Evolutionary conservation across 2,329 filamentous ascomycete genomes (phyloP).

Genomic region (Fusarium pseudocircinatum): DNA sequence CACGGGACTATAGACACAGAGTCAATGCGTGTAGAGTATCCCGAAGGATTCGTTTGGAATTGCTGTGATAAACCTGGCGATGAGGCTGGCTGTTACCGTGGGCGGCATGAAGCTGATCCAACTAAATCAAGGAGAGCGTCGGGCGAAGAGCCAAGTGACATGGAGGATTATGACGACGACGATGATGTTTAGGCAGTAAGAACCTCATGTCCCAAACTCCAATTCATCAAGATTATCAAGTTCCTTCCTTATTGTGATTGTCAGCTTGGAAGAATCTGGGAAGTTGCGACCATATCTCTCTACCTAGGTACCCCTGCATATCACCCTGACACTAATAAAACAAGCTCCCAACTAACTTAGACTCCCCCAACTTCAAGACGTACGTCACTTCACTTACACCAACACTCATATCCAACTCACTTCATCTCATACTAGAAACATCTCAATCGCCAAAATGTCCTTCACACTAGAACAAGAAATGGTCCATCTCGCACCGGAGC

Average conservation of each 20-base stretch:
- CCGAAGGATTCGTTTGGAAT: conserved; percentile 36
- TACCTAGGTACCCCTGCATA: not conserved
- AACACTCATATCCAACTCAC: not conserved
- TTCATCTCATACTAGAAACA: not conserved
- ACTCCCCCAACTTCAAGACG: not conserved
- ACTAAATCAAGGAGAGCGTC: conserved; percentile 5
- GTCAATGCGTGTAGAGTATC: conserved; percentile 6
- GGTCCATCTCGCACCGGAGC: conserved; percentile 19
- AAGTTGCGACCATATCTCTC: not conserved
- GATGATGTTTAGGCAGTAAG: not conserved
- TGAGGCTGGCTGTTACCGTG: conserved; percentile 18
- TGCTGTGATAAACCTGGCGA: conserved; percentile 27
- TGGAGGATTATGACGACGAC: not conserved
- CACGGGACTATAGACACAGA: conserved; percentile 30
- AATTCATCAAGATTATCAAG: not conserved
- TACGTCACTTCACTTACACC: not conserved
- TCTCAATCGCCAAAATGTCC: not conserved
- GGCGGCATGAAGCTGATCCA: conserved; percentile 27
- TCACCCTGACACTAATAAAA: not conserved
- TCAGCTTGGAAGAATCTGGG: not conserved
- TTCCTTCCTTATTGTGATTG: not conserved
- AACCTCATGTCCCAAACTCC: not conserved
- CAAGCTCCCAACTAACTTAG: not conserved
- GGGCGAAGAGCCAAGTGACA: not conserved
- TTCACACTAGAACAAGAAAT: conserved; percentile 2